phyloP scores from a whole-genome alignment of 2,329 filamentous ascomycete genomes.

The Colletotrichum brevisporum region DNA sequence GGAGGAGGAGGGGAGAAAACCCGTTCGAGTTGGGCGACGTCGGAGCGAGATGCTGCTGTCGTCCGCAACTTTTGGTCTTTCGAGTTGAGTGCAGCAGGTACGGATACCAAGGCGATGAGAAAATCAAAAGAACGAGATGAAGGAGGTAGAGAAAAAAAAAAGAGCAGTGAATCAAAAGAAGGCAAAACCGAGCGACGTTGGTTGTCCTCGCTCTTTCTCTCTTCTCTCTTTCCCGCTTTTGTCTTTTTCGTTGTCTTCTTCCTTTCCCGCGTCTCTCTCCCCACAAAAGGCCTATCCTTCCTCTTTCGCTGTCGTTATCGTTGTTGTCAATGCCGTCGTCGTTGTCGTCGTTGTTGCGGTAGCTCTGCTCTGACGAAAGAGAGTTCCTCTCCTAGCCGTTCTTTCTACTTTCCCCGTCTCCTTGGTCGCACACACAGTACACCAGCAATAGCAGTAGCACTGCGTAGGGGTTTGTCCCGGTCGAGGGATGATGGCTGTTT shows the following conservation, averaged over 20 bases:
- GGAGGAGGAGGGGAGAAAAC: too few relatives aligned
- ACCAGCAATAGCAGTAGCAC: too few relatives aligned
- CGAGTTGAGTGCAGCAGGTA: not conserved
- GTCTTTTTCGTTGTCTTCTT: too few relatives aligned
- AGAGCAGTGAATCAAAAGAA: not conserved
- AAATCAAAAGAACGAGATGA: not conserved
- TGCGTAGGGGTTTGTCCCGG: conserved; percentile 30
- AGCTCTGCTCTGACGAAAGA: not conserved
- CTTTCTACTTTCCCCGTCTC: conserved; percentile 6
- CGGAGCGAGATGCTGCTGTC: not conserved
- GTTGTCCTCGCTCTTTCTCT: conserved; percentile 6
- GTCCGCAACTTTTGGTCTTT: not conserved
- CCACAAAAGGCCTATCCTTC: too few relatives aligned
- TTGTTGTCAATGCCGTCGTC: too few relatives aligned
- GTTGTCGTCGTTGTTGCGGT: too few relatives aligned
- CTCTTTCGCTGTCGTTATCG: too few relatives aligned
- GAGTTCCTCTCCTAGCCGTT: not conserved
- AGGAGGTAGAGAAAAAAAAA: not conserved
- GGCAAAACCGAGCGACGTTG: too few relatives aligned
- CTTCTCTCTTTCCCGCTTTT: not conserved
- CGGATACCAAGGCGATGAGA: not conserved
- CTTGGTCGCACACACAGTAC: too few relatives aligned
- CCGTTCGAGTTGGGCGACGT: not conserved
- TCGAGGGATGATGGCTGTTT: conserved; percentile 40
- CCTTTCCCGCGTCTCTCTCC: too few relatives aligned